Evolutionary conservation across 2,329 filamentous ascomycete genomes (phyloP).

Genomic region (Calonectria montana): DNA sequence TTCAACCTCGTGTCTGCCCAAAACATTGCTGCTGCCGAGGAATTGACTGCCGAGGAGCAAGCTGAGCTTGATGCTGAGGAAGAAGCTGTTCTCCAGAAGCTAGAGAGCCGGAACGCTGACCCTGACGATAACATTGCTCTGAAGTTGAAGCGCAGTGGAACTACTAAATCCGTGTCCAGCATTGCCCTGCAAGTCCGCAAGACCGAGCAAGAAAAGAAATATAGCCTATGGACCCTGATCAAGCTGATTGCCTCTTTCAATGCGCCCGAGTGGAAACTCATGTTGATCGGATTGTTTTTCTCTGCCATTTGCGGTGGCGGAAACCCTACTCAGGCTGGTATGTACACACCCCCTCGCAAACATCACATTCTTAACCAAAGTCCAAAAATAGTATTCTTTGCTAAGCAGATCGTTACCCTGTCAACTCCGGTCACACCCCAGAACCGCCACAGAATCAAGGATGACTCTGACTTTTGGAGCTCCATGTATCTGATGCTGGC

Average conservation of each 20-base stretch:
- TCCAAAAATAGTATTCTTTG: constrained; percentile 80
- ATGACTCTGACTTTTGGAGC: constrained; percentile 86
- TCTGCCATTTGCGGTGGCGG: constrained; percentile 83
- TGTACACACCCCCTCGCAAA: neutral
- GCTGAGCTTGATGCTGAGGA: constrained; percentile 62
- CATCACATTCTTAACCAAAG: constrained; percentile 37
- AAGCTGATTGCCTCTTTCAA: constrained; percentile 87
- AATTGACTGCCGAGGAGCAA: constrained; percentile 63
- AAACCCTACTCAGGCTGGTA: constrained; percentile 69
- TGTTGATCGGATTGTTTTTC: constrained; percentile 79
- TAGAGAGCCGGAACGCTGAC: constrained; percentile 52
- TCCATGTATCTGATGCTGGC: constrained; percentile 90
- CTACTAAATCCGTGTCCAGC: constrained; percentile 75
- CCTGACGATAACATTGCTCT: constrained; percentile 71
- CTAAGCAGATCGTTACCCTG: constrained; percentile 84
- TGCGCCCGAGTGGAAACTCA: constrained; percentile 74
- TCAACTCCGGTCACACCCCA: constrained; percentile 62
- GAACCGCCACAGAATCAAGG: constrained; percentile 68
- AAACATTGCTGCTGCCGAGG: constrained; percentile 75
- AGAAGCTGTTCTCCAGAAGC: constrained; percentile 52
- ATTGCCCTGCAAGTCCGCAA: constrained; percentile 70
- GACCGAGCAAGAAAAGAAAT: constrained; percentile 64
- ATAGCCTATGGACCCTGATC: constrained; percentile 80
- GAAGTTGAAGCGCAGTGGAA: constrained; percentile 66
- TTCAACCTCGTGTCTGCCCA: constrained; percentile 89